A percentile compares a stretch with the other conserved stretches of the same genome.
phyloP scores from a whole-genome alignment of 305 asterid species.

The Solanum aculeatissimum region DNA sequence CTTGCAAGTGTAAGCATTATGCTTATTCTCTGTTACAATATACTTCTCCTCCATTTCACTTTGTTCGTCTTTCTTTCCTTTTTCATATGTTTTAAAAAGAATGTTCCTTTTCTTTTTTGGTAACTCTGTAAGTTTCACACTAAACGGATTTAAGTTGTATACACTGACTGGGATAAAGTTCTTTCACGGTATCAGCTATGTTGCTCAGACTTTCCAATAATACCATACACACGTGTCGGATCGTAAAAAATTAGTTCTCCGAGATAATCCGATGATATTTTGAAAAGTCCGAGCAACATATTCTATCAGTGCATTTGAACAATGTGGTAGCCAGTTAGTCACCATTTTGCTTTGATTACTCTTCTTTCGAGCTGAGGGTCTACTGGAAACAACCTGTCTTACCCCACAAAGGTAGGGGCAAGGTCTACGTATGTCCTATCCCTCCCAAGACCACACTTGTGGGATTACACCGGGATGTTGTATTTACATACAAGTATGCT shows the following conservation, averaged over 20 bases:
- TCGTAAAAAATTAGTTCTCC: background rate
- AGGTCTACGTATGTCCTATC: too few species aligned
- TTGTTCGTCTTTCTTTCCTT: too few species aligned
- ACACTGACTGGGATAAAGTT: too few species aligned
- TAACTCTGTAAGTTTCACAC: background rate
- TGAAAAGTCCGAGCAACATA: background rate
- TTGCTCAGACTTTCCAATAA: background rate
- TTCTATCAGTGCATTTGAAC: background rate
- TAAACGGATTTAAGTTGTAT: background rate
- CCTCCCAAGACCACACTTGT: too few species aligned
- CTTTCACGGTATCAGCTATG: background rate
- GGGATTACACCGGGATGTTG: too few species aligned
- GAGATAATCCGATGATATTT: background rate
- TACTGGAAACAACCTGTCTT: too few species aligned
- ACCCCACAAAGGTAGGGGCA: too few species aligned
- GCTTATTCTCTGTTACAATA: background rate
- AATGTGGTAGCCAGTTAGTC: background rate
- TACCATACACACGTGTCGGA: background rate
- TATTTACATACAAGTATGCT: too few species aligned
- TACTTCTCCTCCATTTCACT: too few species aligned
- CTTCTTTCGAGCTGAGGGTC: too few species aligned
- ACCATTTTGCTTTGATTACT: background rate
- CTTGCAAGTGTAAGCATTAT: constrained; percentile 44
- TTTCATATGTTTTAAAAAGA: too few species aligned
- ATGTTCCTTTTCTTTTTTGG: background rate